Evolutionary conservation across 2,329 filamentous ascomycete genomes (phyloP).

Genomic region (Ophiostoma perfectum): DNA sequence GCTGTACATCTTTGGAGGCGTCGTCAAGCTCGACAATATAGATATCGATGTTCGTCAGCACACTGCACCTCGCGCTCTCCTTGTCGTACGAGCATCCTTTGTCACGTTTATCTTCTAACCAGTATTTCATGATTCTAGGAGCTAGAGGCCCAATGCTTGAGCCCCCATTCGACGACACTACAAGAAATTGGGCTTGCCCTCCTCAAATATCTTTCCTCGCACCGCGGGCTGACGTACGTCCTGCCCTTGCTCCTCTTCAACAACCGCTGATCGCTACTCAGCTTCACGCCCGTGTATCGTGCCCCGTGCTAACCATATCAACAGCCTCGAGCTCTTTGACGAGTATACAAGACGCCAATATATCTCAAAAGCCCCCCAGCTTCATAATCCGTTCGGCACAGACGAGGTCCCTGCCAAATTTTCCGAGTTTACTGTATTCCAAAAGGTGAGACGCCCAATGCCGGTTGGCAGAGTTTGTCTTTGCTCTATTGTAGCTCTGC

Average conservation of each 20-base stretch:
- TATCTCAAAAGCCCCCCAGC: constrained; percentile 66
- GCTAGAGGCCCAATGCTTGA: constrained; percentile 81
- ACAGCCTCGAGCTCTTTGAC: constrained; percentile 79
- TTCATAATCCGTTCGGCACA: constrained; percentile 74
- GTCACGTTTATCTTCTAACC: background rate
- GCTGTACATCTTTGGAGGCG: constrained; percentile 83
- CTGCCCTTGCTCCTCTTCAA: too few species aligned
- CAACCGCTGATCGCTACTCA: too few species aligned
- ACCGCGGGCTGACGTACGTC: constrained; percentile 80
- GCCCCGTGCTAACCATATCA: background rate
- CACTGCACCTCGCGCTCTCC: background rate
- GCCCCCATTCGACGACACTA: constrained; percentile 67
- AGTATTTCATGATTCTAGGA: constrained; percentile 53
- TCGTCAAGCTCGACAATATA: constrained; percentile 81
- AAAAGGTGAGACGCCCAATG: constrained; percentile 51
- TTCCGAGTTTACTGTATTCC: constrained; percentile 72
- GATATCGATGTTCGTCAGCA: constrained; percentile 70
- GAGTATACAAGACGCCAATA: constrained; percentile 91
- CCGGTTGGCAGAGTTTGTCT: background rate
- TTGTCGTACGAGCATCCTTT: background rate
- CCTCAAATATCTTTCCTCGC: constrained; percentile 88
- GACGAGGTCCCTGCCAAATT: constrained; percentile 70
- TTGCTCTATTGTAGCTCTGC: background rate
- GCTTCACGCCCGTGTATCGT: too few species aligned
- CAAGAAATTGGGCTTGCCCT: constrained; percentile 78